Evolutionary conservation across 306 rosid species (phyloP).

Genomic region (Glycyrrhiza uralensis): DNA sequence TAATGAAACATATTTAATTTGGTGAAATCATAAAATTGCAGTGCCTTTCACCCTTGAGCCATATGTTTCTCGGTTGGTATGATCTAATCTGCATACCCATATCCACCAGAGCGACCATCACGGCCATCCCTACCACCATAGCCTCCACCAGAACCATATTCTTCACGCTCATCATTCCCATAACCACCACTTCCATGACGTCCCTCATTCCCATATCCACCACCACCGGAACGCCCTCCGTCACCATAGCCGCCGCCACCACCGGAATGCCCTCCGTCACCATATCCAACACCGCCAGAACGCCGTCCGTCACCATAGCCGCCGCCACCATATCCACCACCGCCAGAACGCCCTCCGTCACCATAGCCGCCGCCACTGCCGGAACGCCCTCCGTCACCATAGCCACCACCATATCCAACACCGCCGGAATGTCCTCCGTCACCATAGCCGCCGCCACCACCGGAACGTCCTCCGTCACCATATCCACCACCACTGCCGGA

Average conservation of each 20-base stretch:
- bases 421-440: neutral
- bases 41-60: too few species aligned
- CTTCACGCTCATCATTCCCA: neutral
- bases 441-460: too few species aligned
- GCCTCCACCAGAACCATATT: neutral
- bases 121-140: neutral
- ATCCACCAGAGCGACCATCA: neutral
- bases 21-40: too few species aligned
- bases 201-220: neutral
- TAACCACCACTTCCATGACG: neutral
- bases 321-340: neutral
- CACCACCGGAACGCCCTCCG: neutral
- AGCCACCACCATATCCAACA: neutral
- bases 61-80: too few species aligned
- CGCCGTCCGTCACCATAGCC: neutral
- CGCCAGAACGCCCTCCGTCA: neutral
- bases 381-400: neutral
- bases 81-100: neutral
- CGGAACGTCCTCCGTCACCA: too few species aligned
- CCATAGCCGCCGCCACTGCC: neutral
- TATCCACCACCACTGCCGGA: neutral
- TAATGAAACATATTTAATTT: too few species aligned
- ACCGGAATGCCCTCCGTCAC: neutral
- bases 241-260: neutral
- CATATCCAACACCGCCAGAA: neutral